Conservation (phyloP, 108 stramenopile genomes). For the Chaetoceros muelleri region DNA sequence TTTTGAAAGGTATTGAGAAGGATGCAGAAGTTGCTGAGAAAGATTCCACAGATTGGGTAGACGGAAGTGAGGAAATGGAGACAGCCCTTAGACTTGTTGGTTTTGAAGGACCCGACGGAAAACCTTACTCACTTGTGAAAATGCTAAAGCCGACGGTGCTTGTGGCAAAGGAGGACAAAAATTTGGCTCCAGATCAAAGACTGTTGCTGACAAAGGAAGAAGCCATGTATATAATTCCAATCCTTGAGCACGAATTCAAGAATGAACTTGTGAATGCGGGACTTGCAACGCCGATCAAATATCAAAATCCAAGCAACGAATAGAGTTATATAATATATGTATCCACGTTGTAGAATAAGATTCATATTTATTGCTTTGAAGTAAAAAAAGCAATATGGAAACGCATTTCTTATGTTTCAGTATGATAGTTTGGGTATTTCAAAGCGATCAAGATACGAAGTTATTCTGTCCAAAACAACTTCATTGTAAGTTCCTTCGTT, state of each 20-base stretch:
- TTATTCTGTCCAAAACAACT: no score
- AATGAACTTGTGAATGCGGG: background rate
- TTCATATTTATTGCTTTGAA: no score
- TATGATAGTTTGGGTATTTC: no score
- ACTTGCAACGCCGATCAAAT: background rate
- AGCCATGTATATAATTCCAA: background rate
- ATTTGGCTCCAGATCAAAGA: background rate
- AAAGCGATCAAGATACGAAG: no score
- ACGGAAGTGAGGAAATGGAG: background rate
- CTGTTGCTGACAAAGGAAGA: background rate
- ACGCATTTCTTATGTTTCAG: no score
- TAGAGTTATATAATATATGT: no score
- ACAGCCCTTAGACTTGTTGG: background rate
- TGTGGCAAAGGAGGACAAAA: constrained; percentile 2
- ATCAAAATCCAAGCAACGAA: no score
- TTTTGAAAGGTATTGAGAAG: constrained; percentile 20
- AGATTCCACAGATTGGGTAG: background rate
- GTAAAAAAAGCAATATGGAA: no score
- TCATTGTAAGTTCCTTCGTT: no score
- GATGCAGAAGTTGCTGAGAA: constrained; percentile 4
- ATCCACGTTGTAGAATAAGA: no score
- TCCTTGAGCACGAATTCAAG: background rate
- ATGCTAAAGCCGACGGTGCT: constrained; percentile 22
- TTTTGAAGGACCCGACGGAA: background rate
- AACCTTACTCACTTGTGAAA: constrained; percentile 30